Evolutionary conservation across 768 basidiomycete species (phyloP).

Genomic region (Strobilomyces confusus): DNA sequence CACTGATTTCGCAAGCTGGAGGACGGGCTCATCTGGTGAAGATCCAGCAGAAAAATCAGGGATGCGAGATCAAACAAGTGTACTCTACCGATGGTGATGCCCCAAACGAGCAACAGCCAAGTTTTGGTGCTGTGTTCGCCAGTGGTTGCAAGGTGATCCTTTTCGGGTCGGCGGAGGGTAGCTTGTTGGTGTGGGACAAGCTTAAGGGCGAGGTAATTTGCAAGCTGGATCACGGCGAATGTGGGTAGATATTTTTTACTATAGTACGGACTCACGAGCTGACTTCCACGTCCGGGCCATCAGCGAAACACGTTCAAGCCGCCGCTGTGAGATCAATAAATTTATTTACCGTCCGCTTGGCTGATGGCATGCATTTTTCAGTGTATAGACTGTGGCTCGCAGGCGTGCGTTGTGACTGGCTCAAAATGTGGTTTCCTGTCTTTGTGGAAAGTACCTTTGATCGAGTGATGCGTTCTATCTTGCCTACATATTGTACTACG

Average conservation of each 20-base stretch:
- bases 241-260: constrained; percentile 31
- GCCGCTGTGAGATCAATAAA: constrained; percentile 32
- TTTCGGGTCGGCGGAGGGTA: constrained; percentile 56
- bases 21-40: constrained; percentile 50
- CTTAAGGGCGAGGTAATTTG: constrained; percentile 49
- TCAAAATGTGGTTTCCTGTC: constrained; percentile 52
- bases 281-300: not conserved
- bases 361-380: constrained; percentile 19
- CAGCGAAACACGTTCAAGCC: constrained; percentile 32
- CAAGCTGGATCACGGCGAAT: constrained; percentile 58
- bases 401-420: constrained; percentile 49
- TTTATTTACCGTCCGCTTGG: constrained; percentile 9
- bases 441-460: constrained; percentile 48
- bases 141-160: constrained; percentile 50
- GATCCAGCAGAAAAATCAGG: constrained; percentile 45
- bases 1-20: constrained; percentile 50
- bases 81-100: constrained; percentile 42
- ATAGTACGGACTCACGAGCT: not conserved
- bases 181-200: constrained; percentile 61
- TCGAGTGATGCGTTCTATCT: constrained; percentile 23
- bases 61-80: constrained; percentile 50
- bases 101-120: constrained; percentile 27
- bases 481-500: constrained; percentile 8
- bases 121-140: constrained; percentile 52
- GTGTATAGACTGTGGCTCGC: constrained; percentile 45